phyloP scores from a whole-genome alignment of 176 grass and related monocot species.

The Zoysia japonica region DNA sequence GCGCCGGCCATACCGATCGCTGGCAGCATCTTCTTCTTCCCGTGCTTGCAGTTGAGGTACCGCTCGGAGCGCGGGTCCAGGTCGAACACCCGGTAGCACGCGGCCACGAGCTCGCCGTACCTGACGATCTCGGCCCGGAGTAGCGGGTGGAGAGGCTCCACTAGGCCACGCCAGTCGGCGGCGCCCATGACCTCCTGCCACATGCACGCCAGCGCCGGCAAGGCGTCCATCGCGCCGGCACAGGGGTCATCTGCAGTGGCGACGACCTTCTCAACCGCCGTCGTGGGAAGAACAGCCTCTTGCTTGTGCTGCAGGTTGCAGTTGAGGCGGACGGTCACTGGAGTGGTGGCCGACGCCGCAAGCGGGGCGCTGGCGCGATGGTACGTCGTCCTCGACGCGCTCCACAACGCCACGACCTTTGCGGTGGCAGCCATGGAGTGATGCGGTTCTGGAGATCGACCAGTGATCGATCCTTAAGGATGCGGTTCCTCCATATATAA shows the following conservation, averaged over 20 bases:
- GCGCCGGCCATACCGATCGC: constrained; percentile 54
- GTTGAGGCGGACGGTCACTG: background rate
- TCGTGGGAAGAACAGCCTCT: background rate
- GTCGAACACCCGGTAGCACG: constrained; percentile 72
- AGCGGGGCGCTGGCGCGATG: background rate
- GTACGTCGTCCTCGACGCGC: background rate
- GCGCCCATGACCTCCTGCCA: constrained; percentile 69
- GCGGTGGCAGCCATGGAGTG: background rate
- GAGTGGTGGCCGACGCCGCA: constrained; percentile 4
- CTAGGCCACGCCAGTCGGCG: constrained; percentile 56
- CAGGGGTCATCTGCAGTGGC: background rate
- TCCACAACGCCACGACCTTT: background rate
- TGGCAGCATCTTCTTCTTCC: constrained; percentile 53
- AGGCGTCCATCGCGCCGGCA: background rate
- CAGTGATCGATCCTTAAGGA: background rate
- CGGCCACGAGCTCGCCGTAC: constrained; percentile 64
- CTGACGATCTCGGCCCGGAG: constrained; percentile 63
- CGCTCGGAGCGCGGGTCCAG: constrained; percentile 55
- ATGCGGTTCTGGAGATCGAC: too few relatives aligned
- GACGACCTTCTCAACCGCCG: background rate
- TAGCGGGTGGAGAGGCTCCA: constrained; percentile 60
- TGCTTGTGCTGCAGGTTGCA: background rate
- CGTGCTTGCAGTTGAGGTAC: constrained; percentile 74
- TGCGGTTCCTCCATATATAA: constrained; percentile 9
- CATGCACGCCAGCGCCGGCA: constrained; percentile 31